Base-by-base conservation (phyloP, 2,329 filamentous ascomycete genomes). In the Stachybotrys elegans region DNA sequence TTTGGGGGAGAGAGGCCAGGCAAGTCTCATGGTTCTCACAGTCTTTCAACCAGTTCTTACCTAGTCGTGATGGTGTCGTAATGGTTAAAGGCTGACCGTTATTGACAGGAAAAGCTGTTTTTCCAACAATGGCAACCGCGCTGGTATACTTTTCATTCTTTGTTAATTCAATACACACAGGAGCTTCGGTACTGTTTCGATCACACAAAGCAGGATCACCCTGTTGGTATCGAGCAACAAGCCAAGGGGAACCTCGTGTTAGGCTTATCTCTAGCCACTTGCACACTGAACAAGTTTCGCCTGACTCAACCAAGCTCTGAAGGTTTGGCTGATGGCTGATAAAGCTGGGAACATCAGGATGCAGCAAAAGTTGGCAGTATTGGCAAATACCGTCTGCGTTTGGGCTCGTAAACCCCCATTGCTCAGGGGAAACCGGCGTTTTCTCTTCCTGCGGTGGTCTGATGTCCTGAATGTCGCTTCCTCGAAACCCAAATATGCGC, bases 311-410 rank as follows among this genome's bases (percentile, higher is more conserved):
- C 32, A 35, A 35, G n/a, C 32, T 35, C 7, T 35, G 32, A 17
- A 35, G 32, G 19, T 35, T 35, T 7, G 32, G 32, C n/a, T 35
- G 32, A 35, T 35, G 32, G 8, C n/a, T 16, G n/a, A 35, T 35
- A 7, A 35, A 17, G 19, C n/a, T 35, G 7, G 32, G 32, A 13
- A 35, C 32, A 16, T 35, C 32, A 16, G 32, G 32, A 35, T 35
- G 32, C 9, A 35, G n/a, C 32, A 35, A n/a, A 35, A 35, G 32
- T 17, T 35, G 32, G 32, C 32, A 35, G 19, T 35, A 35, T 35
- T 35, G 14, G 32, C 32, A 35, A 7, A 35, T 35, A 13, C 32
- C 32, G 14, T 35, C 32, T 16, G 32, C 13, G 32, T 35, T 35
- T 16, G 32, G 32, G n/a, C 32, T 16, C n/a, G n/a, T 35, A 17